Base-by-base conservation (phyloP, 2,329 filamentous ascomycete genomes). In the Fusarium sp. region DNA sequence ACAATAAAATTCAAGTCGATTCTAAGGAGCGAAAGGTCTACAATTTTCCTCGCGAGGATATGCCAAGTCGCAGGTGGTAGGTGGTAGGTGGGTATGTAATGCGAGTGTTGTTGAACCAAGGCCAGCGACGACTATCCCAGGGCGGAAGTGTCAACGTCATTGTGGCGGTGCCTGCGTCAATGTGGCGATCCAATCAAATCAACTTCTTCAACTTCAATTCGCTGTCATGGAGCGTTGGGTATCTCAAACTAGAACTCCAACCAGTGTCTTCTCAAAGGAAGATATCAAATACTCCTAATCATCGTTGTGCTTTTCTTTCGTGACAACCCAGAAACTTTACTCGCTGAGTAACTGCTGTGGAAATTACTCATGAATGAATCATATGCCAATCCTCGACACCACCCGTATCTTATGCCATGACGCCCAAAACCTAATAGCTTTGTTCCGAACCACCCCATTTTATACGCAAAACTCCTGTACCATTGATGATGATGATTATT, bases 91-190 rank as follows among this genome's bases (percentile, higher is more conserved):
- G 58, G 45, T 61, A 42, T 65, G 73, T 59, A 56, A 56, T 51
- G 48, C 31, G 41, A 20, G 35, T 64, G 49, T 45, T 55, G 57
- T 62, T 63, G 61, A 63, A 59, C 26, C 62, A 66, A 70, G 67
- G 62, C 48, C 66, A 66, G 63, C 68, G 65, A 65, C 54, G 20
- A 41, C 31, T 52, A 49, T 55, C 61, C 65, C 51, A 66, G 63
- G 49, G 56, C 56, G 61, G 55, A 35, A 68, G 67, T 69, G 76
- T 78, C 79, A 80, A 84, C 82, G 84, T 85, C 83, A 85, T 85
- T 82, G 84, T 83, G 83, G 83, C 82, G 78, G 80, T 70, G 66
- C 66, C 45, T 72, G 75, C 74, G 72, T 74, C 76, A 75, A 64
- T 48, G 79, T 81, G 79, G 79, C 79, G 76, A 72, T 35, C 59